Evolutionary conservation across 139 green algal species (phyloP).

Genomic region (Diplosphaera chodatii): DNA sequence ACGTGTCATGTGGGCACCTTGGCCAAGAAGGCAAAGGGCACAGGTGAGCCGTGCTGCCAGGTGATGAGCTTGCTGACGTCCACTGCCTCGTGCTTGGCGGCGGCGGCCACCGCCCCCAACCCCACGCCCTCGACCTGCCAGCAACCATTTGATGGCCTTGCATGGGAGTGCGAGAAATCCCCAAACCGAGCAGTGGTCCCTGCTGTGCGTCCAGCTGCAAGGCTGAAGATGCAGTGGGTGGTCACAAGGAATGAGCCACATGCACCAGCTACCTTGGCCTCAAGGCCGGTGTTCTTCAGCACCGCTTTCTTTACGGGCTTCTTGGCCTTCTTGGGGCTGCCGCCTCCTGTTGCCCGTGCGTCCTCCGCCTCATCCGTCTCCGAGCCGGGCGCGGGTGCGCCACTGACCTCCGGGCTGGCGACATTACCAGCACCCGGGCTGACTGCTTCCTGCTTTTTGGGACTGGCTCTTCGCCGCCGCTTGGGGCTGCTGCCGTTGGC

Average conservation of each 20-base stretch:
- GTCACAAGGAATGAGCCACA: no score
- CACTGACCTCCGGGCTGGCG: no score
- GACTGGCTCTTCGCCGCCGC: not conserved
- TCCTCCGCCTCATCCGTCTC: not conserved
- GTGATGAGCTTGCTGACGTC: constrained; percentile 39
- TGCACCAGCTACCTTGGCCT: not conserved
- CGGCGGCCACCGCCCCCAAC: constrained; percentile 48
- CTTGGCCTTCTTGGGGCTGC: not conserved
- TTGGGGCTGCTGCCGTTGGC: not conserved
- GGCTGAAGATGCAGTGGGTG: no score
- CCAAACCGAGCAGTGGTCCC: no score
- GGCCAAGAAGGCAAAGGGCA: constrained; percentile 76
- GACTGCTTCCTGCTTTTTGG: not conserved
- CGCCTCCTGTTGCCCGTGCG: not conserved
- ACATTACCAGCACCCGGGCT: not conserved
- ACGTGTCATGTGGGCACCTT: no score
- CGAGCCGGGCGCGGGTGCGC: not conserved
- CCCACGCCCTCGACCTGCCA: constrained; percentile 62
- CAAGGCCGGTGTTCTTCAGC: not conserved
- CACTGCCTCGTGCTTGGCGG: constrained; percentile 33
- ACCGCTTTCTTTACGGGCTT: not conserved
- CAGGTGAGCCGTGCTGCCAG: constrained; percentile 56
- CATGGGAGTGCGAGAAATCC: not conserved
- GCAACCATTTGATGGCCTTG: no score
- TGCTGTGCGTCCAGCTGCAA: no score